phyloP scores from a whole-genome alignment of 2,329 filamentous ascomycete genomes.

The Bimuria novae-zelandiae region DNA sequence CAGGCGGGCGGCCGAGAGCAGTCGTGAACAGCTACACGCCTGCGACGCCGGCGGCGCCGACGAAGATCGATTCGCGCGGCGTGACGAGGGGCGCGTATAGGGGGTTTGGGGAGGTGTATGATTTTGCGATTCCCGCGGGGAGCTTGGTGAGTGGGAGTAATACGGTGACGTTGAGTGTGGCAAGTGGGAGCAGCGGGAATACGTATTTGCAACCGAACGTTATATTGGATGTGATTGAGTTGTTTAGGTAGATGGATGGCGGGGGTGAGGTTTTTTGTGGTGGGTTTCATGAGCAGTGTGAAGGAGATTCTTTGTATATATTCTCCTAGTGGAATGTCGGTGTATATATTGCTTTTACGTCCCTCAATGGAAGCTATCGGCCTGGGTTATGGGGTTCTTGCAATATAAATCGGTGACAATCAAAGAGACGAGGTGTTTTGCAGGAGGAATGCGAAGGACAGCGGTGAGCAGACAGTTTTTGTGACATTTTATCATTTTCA shows the following conservation, averaged over 20 bases:
- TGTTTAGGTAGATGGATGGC: conserved; percentile 28
- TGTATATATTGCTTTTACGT: too few species aligned
- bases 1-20: conserved; percentile 61
- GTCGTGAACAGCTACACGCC: conserved; percentile 61
- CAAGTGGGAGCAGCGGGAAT: conserved; percentile 62
- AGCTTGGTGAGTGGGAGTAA: conserved; percentile 64
- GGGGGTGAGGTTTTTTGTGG: too few species aligned
- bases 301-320: too few species aligned
- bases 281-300: too few species aligned
- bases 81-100: conserved; percentile 69
- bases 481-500: too few species aligned
- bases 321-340: too few species aligned
- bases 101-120: conserved; percentile 67
- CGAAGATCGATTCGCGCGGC: conserved; percentile 67
- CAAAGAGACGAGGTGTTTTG: too few species aligned
- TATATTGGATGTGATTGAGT: conserved; percentile 43
- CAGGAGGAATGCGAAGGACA: too few species aligned
- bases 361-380: too few species aligned
- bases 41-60: conserved; percentile 58
- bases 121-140: conserved; percentile 63
- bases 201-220: conserved; percentile 63
- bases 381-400: too few species aligned
- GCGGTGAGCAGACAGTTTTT: too few species aligned
- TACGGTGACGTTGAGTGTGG: conserved; percentile 63
- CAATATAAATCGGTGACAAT: too few species aligned